phyloP scores from a whole-genome alignment of 345 rosid genomes.

The Citrus maxima region DNA sequence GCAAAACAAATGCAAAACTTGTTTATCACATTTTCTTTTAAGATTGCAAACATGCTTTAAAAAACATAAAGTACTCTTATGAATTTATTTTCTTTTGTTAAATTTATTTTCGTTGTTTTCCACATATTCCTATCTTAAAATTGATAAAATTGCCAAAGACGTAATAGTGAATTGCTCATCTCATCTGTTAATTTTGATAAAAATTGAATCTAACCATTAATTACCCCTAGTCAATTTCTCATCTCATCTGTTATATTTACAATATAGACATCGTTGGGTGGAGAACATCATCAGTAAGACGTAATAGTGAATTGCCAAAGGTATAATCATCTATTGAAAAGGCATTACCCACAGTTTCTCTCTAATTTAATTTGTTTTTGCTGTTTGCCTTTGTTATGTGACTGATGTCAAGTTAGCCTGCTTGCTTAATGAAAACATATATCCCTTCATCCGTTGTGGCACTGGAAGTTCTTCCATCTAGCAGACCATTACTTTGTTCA shows the following conservation, averaged over 20 bases:
- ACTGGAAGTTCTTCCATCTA: not conserved
- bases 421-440: not conserved
- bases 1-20: too few relatives aligned
- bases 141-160: too few relatives aligned
- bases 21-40: too few relatives aligned
- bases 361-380: not conserved
- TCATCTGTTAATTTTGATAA: too few relatives aligned
- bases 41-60: too few relatives aligned
- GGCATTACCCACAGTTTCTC: not conserved
- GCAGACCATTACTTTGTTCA: not conserved
- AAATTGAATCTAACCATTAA: too few relatives aligned
- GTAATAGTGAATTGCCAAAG: constrained; percentile 79
- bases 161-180: too few relatives aligned
- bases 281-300: constrained; percentile 95
- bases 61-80: not conserved
- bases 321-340: constrained; percentile 25
- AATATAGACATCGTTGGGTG: constrained; percentile 84
- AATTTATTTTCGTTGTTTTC: constrained; percentile 27
- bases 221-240: too few relatives aligned
- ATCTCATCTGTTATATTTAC: not conserved
- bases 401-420: not conserved
- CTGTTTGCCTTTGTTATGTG: not conserved
- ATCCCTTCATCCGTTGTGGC: not conserved
- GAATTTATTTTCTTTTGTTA: constrained; percentile 3
- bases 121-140: constrained; percentile 18